Evolutionary conservation across 225 moss, liverwort and hornwort species (phyloP), one percentile per base, ranked within the genome.

Genomic region (Physcomitrellopsis africana): DNA sequence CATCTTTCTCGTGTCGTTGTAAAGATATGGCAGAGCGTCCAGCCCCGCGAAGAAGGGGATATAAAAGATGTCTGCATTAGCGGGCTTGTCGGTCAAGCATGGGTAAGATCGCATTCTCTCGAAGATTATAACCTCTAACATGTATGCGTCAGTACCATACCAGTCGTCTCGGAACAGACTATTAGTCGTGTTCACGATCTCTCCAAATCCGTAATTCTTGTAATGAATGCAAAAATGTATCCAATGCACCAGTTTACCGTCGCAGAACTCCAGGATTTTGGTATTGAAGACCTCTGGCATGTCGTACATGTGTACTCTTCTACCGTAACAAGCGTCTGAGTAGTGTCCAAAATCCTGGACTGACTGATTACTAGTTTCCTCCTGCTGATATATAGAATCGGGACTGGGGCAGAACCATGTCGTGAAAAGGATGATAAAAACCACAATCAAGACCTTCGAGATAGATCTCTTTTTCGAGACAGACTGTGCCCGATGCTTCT

Each of bases 41-140:
- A 92, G 62, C 23, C 92, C 92, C 5, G 78, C 66, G 32, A 84
- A 92, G 76, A 80, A 92, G n/a, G 90, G 92, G 55, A 92, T 61
- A 61, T 86, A 92, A 75, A 88, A 88, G 14, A 86, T 82, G 65
- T 92, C 92, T 16, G 92, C 90, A 45, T 51, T 45, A 9, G 58
- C 69, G 1, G 79, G 82, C 15, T 79, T 46, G 44, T 77, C 57
- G 3, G 83, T 83, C 60, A 84, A 84, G 78, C 92, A 92, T 1
- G 69, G 67, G 62, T 92, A 90, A 3, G 68, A 75, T 19, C 72
- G 79, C 90, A 92, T 86, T 53, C 90, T 75, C 72, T 83, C 78
- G 15, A 72, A 81, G 64, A 90, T 84, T 10, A 92, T 90, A 14
- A 88, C 88, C 70, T 92, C 92, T 75, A 92, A 46, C 92, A 92